Base-by-base conservation (phyloP, 371 early-diverging fungal genomes). In the Mucor racemosus region DNA sequence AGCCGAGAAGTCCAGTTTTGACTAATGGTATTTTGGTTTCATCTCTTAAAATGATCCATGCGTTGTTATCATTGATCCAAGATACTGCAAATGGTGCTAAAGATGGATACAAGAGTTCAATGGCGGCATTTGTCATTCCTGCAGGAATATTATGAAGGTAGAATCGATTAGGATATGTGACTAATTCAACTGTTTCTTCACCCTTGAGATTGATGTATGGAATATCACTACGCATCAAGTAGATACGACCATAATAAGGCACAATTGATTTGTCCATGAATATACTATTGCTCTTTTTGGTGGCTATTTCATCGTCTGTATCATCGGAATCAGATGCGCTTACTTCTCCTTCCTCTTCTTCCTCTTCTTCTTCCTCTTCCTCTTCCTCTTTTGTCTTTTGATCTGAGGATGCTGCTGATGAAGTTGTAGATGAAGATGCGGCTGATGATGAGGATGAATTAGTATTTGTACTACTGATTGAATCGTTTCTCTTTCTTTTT, bases 161-260 rank as follows among this genome's bases (percentile, higher is more conserved):
- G 62, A 81, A 84, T 44, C 62, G 68, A 36, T 73, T 77, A 6
- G 78, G 80, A 4, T 67, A 69, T 5, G 75, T 73, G 15, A 70
- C 65, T 0, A 71, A 74, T 11, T 71, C 80, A 66, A 57, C 41
- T 34, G 41, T 50, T 55, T 84, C 84, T 21, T 74, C 71, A 14
- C 80, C 79, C 7, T 75, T 62, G n/a, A 87, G 66, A 64, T 87
- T 75, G 57, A 87, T 64, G 56, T 75, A 79, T 3, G 80, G 80
- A 17, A 79, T 69, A 34, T 81, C 81, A 54, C 74, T 74, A 13
- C 84, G 75, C 85, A 86, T 86, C 35, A 82, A 61, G 35, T 69
- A 81, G 8, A 87, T 50, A 15, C 73, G 58, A 64, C 86, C 85
- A 68, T 84, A 86, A 54, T 76, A 76, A 31, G 76, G 67, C 8